These are phyloP conservation scores for Spinacia oleracea DNA, from an alignment of 179 eudicot genomes.

Conservation along the genomic window DNA sequence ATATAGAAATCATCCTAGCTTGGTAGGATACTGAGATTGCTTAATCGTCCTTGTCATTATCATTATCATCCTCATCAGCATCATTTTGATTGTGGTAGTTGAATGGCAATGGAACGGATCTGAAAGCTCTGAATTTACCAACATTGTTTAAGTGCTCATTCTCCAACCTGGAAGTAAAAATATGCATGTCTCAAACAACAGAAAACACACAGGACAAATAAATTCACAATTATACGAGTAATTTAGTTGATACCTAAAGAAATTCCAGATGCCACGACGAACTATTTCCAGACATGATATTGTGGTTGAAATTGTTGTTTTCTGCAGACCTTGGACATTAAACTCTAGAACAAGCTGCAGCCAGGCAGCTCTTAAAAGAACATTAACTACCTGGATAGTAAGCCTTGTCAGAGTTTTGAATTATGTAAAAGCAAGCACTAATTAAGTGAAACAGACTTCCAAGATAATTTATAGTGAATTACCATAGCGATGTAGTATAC, in stretches of 20 bases:
- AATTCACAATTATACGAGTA: too few species aligned
- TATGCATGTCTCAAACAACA: background rate
- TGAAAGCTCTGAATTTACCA: slow-evolving; percentile 77
- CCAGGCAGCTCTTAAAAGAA: slow-evolving; percentile 72
- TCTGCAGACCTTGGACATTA: slow-evolving; percentile 40
- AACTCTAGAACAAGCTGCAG: slow-evolving; percentile 58
- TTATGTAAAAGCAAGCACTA: background rate
- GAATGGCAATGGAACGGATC: slow-evolving; percentile 75
- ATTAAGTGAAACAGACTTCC: background rate
- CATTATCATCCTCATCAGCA: slow-evolving; percentile 34
- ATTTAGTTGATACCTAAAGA: slow-evolving; percentile 64
- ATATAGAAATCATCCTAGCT: background rate
- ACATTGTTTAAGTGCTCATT: slow-evolving; percentile 93
- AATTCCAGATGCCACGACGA: slow-evolving; percentile 79
- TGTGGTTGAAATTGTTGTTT: slow-evolving; percentile 44
- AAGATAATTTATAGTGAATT: slow-evolving; percentile 16
- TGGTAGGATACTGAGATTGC: background rate
- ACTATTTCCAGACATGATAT: slow-evolving; percentile 67
- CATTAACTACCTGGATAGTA: slow-evolving; percentile 47
- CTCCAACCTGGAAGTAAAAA: slow-evolving; percentile 57
- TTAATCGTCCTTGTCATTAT: slow-evolving; percentile 37
- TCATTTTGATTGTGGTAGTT: slow-evolving; percentile 35
- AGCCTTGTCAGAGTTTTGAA: slow-evolving; percentile 4
- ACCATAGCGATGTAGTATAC: slow-evolving; percentile 66
- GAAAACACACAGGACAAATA: background rate